Percentiles rank a stretch among this genome's conserved stretches.
Conservation (phyloP, 83 land plant genomes). For the Picea mariana region DNA sequence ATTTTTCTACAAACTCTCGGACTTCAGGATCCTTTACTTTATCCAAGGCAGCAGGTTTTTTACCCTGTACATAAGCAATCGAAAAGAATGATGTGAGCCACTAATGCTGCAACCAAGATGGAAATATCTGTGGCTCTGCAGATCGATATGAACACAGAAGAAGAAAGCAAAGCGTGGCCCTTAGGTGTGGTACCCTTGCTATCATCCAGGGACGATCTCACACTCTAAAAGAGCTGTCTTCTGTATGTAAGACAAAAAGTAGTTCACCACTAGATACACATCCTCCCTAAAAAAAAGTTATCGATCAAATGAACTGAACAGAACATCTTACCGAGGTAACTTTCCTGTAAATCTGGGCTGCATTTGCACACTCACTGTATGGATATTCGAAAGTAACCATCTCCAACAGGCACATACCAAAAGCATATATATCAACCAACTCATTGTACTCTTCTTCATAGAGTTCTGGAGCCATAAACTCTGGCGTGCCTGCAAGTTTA, state of each 20-base stretch:
- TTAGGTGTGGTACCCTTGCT: background rate
- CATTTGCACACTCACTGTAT: conserved; percentile 84
- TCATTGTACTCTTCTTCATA: conserved; percentile 96
- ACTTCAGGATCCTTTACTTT: conserved; percentile 72
- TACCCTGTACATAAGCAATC: conserved; percentile 50
- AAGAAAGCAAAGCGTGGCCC: background rate
- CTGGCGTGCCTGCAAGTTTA: conserved; percentile 79
- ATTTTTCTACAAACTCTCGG: conserved; percentile 77
- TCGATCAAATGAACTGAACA: background rate
- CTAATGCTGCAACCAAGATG: background rate
- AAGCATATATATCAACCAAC: conserved; percentile 93
- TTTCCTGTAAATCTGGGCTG: conserved; percentile 93
- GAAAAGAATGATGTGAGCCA: background rate
- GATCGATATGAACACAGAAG: background rate
- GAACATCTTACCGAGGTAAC: conserved; percentile 76
- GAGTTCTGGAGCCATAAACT: conserved; percentile 96
- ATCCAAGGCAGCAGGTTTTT: conserved; percentile 77
- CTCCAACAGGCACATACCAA: conserved; percentile 96
- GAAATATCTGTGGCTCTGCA: background rate
- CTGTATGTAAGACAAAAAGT: background rate
- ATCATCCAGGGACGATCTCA: background rate
- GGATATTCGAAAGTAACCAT: conserved; percentile 95
- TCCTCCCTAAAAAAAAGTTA: background rate
- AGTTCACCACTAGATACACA: background rate
- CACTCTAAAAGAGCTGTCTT: background rate